Base-by-base conservation (phyloP, 2,329 filamentous ascomycete species). In the Samsoniella hepiali region DNA sequence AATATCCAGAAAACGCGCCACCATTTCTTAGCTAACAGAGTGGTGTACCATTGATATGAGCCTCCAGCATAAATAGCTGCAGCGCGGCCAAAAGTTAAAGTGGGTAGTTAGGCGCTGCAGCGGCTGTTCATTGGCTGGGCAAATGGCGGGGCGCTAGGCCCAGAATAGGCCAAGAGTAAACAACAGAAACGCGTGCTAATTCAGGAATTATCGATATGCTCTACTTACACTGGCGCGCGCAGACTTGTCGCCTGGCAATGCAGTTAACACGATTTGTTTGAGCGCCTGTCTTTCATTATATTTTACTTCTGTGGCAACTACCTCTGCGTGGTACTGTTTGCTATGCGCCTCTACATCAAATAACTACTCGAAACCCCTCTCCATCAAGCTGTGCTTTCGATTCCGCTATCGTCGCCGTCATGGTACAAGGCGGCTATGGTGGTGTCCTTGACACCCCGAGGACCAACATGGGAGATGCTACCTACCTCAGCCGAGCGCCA, bases 381-480 rank as follows among this genome's bases (percentile, higher is more conserved):
- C 57, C 63, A 51, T 60, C 9, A 29, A 22, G 15, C 15, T 27
- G 47, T 45, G 40, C 49, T 7, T 57, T 31, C 32, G 27, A 31
- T 32, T 32, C 34, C 17, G 40, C 34, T 17, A 15, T 42, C 15
- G 11, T 5, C 34, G 60, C 44, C 53, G 27, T 71, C 69, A 91
- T 91, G 88, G 84, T 83, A 64, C 83, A 84, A 67, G 84, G 85
- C 47, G 88, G 88, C 72, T 83, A 81, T 69, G 82, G 78, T 74
- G 82, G 77, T 73, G 83, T 82, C 72, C 84, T 96, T 77, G 90
- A 95, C 77, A 96, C 93, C 70, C 94, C 94, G 71, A 89, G 90
- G 74, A 96, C 92, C 66, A 90, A 93, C 72, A 77, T 88, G 68
- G 92, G 90, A 72, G 92, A 97, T 83, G 88, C 87, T 76, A 96